These are phyloP conservation scores for Sicyos baderoa DNA, from an alignment of 306 rosid genomes.

Conservation along the genomic window DNA sequence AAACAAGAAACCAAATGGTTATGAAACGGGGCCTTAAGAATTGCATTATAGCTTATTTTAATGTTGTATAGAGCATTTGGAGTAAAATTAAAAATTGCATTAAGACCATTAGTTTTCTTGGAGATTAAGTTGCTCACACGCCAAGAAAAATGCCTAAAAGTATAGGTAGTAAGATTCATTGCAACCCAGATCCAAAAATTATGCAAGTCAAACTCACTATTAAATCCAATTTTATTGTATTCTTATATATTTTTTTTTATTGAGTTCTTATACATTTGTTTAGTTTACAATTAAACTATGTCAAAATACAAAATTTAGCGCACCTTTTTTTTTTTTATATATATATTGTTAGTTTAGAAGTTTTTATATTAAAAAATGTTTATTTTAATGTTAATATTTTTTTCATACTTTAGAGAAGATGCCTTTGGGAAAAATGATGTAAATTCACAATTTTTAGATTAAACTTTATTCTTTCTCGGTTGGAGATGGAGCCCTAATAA, in stretches of 20 bases:
- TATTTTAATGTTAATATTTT: no score
- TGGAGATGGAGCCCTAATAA: no score
- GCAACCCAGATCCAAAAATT: conserved; percentile 9
- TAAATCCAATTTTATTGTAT: background rate
- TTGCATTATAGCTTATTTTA: no score
- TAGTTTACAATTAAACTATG: background rate
- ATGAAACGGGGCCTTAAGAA: no score
- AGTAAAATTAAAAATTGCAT: background rate
- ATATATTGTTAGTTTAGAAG: no score
- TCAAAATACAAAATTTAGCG: background rate
- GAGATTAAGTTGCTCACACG: conserved; percentile 2
- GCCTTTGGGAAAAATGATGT: no score
- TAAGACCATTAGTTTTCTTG: background rate
- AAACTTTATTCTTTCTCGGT: no score
- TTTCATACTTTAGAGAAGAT: no score
- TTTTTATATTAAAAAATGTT: no score
- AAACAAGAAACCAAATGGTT: no score
- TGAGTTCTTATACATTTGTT: background rate
- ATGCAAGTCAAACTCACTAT: conserved; percentile 7
- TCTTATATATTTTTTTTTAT: background rate
- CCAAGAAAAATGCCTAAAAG: background rate
- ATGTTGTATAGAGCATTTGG: background rate
- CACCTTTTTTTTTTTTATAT: no score
- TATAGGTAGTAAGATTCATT: background rate
- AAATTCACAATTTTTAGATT: no score